Conservation (phyloP, 2,329 filamentous ascomycete species). For the Neocucurbitaria cava region DNA sequence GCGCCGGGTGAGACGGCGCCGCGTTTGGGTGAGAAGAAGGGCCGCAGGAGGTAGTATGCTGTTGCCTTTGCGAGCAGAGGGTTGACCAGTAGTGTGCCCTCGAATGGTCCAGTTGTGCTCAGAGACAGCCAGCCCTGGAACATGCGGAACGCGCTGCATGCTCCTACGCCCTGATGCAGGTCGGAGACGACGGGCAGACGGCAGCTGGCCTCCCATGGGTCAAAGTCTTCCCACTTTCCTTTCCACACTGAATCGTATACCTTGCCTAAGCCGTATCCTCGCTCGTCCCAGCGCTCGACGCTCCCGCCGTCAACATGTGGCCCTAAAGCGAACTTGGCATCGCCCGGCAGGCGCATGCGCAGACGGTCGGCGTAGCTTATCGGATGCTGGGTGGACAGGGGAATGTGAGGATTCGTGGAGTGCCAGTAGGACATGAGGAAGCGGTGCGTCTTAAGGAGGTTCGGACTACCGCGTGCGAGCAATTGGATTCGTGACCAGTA, state of each 20-base stretch:
- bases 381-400: constrained; percentile 55
- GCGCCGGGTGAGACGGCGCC: constrained; percentile 41
- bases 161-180: constrained; percentile 80
- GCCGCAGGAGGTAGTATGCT: constrained; percentile 80
- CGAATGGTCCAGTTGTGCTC: constrained; percentile 72
- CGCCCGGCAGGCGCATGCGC: constrained; percentile 62
- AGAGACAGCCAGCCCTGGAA: constrained; percentile 91
- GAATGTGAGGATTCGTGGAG: constrained; percentile 50
- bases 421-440: constrained; percentile 61
- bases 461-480: constrained; percentile 55
- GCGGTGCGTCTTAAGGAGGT: constrained; percentile 54
- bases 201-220: constrained; percentile 79
- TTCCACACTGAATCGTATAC: constrained; percentile 77
- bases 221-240: constrained; percentile 80
- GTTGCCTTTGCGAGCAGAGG: constrained; percentile 78
- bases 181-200: constrained; percentile 74
- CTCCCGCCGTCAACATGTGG: constrained; percentile 64
- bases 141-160: constrained; percentile 84
- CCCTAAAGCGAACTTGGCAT: constrained; percentile 60
- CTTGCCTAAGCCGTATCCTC: constrained; percentile 66
- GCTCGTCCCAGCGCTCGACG: constrained; percentile 61
- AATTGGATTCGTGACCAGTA: constrained; percentile 59
- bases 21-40: constrained; percentile 73
- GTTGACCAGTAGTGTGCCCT: constrained; percentile 84
- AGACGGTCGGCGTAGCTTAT: constrained; percentile 58